phyloP scores from a whole-genome alignment of 306 rosid species.

The Dryas octopetala region DNA sequence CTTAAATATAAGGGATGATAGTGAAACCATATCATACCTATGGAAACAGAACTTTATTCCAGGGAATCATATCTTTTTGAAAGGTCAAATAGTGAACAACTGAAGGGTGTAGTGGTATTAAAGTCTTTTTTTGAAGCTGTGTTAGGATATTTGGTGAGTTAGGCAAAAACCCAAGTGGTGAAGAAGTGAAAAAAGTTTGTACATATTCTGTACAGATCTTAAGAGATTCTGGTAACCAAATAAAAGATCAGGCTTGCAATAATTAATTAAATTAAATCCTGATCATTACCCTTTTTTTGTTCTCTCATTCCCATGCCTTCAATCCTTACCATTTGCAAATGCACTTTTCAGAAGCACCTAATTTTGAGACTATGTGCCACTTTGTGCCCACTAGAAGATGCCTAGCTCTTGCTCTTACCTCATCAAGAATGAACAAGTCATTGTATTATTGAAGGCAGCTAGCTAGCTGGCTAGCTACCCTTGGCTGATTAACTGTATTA shows the following conservation, averaged over 20 bases:
- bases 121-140: too few relatives aligned
- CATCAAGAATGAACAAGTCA: slow-evolving; percentile 26
- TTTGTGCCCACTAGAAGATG: slow-evolving; percentile 52
- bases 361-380: slow-evolving; percentile 29
- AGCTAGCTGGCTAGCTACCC: neutral
- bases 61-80: neutral
- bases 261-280: slow-evolving; percentile 20
- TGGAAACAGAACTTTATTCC: neutral
- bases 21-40: neutral
- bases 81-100: too few relatives aligned
- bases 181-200: slow-evolving; percentile 13
- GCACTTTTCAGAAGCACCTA: slow-evolving; percentile 49
- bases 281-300: slow-evolving; percentile 20
- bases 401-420: slow-evolving; percentile 35
- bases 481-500: slow-evolving; percentile 36
- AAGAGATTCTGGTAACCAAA: slow-evolving; percentile 25
- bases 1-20: slow-evolving; percentile 7
- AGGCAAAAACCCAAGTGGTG: slow-evolving; percentile 28
- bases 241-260: slow-evolving; percentile 21
- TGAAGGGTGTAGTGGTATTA: too few relatives aligned
- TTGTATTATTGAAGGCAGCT: slow-evolving; percentile 43
- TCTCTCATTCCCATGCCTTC: neutral
- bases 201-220: neutral
- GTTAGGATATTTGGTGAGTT: neutral
- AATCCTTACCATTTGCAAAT: slow-evolving; percentile 28